Percentiles rank a stretch among this genome's conserved stretches.
Evolutionary conservation across 2,329 filamentous ascomycete species (phyloP).

Genomic region (Aspergillus transmontanensis): DNA sequence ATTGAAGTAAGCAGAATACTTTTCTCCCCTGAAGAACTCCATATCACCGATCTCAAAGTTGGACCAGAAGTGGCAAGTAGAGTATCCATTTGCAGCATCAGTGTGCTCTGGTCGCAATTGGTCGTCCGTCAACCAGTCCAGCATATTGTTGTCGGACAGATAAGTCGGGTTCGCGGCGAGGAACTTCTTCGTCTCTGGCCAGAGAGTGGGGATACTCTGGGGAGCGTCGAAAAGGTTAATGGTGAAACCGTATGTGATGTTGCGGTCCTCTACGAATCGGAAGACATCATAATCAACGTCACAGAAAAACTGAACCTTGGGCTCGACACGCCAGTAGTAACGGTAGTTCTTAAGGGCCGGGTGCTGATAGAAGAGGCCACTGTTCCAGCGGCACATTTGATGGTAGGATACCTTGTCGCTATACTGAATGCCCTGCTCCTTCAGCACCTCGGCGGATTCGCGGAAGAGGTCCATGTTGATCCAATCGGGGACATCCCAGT

Average conservation of each 20-base stretch:
- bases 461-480: slow-evolving; percentile 85
- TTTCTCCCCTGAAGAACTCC: slow-evolving; percentile 85
- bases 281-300: slow-evolving; percentile 98
- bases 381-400: slow-evolving; percentile 99
- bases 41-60: slow-evolving; percentile 98
- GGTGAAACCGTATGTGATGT: slow-evolving; percentile 98
- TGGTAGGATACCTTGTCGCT: slow-evolving; percentile 88
- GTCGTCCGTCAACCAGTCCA: slow-evolving; percentile 83
- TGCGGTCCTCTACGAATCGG: slow-evolving; percentile 95
- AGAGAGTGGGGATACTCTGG: slow-evolving; percentile 80
- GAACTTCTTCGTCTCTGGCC: slow-evolving; percentile 96
- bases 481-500: slow-evolving; percentile 91
- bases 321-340: slow-evolving; percentile 98
- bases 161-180: slow-evolving; percentile 81
- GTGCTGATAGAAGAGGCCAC: slow-evolving; percentile 96
- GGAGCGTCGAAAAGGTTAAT: slow-evolving; percentile 96
- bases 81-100: slow-evolving; percentile 83
- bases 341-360: slow-evolving; percentile 78
- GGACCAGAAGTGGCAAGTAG: slow-evolving; percentile 98
- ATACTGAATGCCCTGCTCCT: slow-evolving; percentile 88
- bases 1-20: slow-evolving; percentile 94
- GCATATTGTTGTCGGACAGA: slow-evolving; percentile 79
- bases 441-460: slow-evolving; percentile 80
- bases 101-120: slow-evolving; percentile 77
- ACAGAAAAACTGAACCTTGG: slow-evolving; percentile 99